Base-by-base conservation (phyloP, 2,329 filamentous ascomycete species). In the Diatrype stigma region DNA sequence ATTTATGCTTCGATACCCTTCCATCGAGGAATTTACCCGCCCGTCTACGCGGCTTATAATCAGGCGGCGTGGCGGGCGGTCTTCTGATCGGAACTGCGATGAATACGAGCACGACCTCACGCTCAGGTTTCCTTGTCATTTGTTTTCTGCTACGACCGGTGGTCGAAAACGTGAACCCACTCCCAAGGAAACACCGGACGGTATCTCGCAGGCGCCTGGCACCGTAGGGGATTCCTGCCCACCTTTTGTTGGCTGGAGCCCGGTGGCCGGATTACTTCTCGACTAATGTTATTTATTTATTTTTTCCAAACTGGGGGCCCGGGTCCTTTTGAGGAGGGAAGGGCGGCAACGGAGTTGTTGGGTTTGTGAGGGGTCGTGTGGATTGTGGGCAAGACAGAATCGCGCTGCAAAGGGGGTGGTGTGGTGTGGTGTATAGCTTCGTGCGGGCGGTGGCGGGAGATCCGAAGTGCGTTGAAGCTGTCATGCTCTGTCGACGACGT, bases 1-100 rank as follows among this genome's bases (percentile, higher is more conserved):
- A 58, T 59, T 66, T 70, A 63, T 64, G 64, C 65, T 73, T 73
- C 70, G 72, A 74, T 74, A 74, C 72, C 72, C 72, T 68, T 70
- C 66, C 60, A 65, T 67, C 67, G 68, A 65, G 63, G 58, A 17
- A 17, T 37, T 53, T 50, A 45, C 58, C 53, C 58, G 59, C 59
- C 56, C 58, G 50, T 54, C 49, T 50, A 35, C 21, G 34, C 30
- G 21, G 22, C 50, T 48, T 42, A 30, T 47, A 51, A 30, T 6
- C 50, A 42, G 49, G 56, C 53, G 50, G 53, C 56, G 56, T 51
- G 49, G 57, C 63, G 53, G 57, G 62, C 53, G 51, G 51, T 48
- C 48, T 53, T 57, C 47, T 53, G 56, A 57, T 53, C 57, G 62
- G 63, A 67, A 63, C 63, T 55, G 62, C 63, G 56, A 63, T 52